Percentiles rank a stretch among this genome's conserved stretches.
Evolutionary conservation across 2,329 filamentous ascomycete genomes (phyloP).

Genomic region (Fusarium proliferatum): DNA sequence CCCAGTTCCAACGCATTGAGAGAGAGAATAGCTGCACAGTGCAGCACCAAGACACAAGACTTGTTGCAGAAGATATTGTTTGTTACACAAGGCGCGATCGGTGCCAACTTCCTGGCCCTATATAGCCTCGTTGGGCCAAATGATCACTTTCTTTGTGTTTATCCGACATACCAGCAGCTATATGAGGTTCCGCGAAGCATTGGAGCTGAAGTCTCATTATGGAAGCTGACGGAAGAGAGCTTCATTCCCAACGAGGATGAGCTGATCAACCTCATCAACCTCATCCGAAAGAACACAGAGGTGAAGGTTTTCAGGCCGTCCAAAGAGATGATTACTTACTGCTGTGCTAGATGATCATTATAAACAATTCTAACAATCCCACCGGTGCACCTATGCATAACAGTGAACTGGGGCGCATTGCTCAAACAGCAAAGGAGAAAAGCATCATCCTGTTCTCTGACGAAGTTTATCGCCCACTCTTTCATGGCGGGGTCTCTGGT

Average conservation of each 20-base stretch:
- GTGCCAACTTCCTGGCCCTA: conserved; percentile 84
- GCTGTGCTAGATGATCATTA: conserved; percentile 56
- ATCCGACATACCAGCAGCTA: conserved; percentile 88
- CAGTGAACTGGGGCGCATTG: conserved; percentile 67
- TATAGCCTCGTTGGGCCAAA: conserved; percentile 77
- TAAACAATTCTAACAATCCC: conserved; percentile 84
- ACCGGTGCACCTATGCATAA: conserved; percentile 77
- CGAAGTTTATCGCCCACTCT: conserved; percentile 87
- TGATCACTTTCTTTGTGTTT: conserved; percentile 88
- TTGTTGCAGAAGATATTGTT: conserved; percentile 73
- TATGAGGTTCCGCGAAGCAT: conserved; percentile 79
- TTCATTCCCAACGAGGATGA: conserved; percentile 76
- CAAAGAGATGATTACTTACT: conserved; percentile 7
- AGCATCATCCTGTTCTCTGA: conserved; percentile 77
- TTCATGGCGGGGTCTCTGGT: conserved; percentile 71
- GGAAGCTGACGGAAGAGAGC: conserved; percentile 74
- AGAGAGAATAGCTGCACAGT: conserved; percentile 71
- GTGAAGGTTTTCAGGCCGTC: conserved; percentile 52
- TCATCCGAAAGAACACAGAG: conserved; percentile 78
- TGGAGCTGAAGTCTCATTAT: conserved; percentile 81
- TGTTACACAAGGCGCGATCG: conserved; percentile 83
- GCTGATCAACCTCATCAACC: conserved; percentile 69
- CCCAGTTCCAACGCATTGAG: conserved; percentile 73
- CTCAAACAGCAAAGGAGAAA: conserved; percentile 70
- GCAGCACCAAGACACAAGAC: conserved; percentile 65